Conservation (phyloP, 2,329 filamentous ascomycete genomes). For the Neonectria punicea region DNA sequence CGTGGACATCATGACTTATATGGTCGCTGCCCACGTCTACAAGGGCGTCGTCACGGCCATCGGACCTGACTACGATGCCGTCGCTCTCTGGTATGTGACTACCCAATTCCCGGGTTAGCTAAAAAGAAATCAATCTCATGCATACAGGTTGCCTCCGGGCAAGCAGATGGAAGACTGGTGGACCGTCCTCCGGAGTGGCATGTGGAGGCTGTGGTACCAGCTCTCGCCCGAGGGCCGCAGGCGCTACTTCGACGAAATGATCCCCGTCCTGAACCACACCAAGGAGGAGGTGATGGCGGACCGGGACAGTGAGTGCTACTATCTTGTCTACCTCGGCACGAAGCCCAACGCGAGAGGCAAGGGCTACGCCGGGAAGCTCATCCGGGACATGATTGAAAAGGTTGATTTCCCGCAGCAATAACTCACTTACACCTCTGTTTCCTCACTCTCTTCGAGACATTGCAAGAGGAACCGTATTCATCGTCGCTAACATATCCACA, state of each 20-base stretch:
- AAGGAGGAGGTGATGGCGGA: slow-evolving; percentile 76
- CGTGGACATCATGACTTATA: slow-evolving; percentile 79
- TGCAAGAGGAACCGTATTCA: not conserved
- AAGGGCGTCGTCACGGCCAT: slow-evolving; percentile 79
- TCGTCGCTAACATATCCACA: not conserved
- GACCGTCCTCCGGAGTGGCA: slow-evolving; percentile 77
- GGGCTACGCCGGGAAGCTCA: slow-evolving; percentile 77
- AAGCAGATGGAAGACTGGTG: slow-evolving; percentile 77
- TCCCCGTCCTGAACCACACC: slow-evolving; percentile 78
- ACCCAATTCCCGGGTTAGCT: not conserved
- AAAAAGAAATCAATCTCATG: not conserved
- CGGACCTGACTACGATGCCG: slow-evolving; percentile 79
- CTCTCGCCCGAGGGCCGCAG: slow-evolving; percentile 76
- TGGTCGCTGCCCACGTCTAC: slow-evolving; percentile 79
- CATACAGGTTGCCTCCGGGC: slow-evolving; percentile 76
- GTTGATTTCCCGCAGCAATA: slow-evolving; percentile 52
- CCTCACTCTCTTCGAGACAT: not conserved
- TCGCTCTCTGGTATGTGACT: slow-evolving; percentile 77
- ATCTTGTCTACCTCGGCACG: slow-evolving; percentile 85
- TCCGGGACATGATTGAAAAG: slow-evolving; percentile 74
- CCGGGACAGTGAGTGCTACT: slow-evolving; percentile 76
- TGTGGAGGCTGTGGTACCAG: slow-evolving; percentile 81
- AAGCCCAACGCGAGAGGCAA: slow-evolving; percentile 75
- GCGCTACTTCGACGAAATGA: slow-evolving; percentile 81
- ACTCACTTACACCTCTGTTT: not conserved